Evolutionary conservation across 2,329 filamentous ascomycete species (phyloP).

Genomic region (Tolypocladium album): DNA sequence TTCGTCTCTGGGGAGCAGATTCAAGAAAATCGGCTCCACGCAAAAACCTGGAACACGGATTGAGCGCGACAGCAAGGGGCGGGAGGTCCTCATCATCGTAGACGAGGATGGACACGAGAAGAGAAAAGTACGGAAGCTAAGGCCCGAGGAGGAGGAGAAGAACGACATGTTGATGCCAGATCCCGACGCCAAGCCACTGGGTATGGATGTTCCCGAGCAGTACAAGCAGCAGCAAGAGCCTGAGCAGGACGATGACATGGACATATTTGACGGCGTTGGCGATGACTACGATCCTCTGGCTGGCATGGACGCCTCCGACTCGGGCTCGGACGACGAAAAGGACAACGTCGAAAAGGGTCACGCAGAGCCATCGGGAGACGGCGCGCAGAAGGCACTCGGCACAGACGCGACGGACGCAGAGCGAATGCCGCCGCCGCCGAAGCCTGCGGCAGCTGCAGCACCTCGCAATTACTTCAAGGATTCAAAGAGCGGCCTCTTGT

Average conservation of each 20-base stretch:
- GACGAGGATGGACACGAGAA: constrained; percentile 58
- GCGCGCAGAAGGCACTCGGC: constrained; percentile 4
- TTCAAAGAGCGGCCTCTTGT: constrained; percentile 41
- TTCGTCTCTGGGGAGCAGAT: constrained; percentile 44
- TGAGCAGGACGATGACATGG: constrained; percentile 43
- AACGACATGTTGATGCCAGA: constrained; percentile 40
- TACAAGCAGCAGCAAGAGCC: constrained; percentile 37
- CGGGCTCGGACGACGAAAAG: constrained; percentile 33
- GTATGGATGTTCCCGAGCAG: constrained; percentile 55
- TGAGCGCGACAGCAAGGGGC: constrained; percentile 48
- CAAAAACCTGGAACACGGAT: constrained; percentile 45
- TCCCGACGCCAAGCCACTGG: constrained; percentile 45
- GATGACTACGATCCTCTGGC: constrained; percentile 60
- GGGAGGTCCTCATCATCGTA: constrained; percentile 54
- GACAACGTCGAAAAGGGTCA: constrained; percentile 21
- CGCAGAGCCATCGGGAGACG: constrained; percentile 8
- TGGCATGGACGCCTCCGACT: constrained; percentile 36
- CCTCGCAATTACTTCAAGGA: constrained; percentile 53
- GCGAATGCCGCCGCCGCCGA: constrained; percentile 37
- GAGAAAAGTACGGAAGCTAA: constrained; percentile 48
- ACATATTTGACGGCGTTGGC: constrained; percentile 56
- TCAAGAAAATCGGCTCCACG: constrained; percentile 53
- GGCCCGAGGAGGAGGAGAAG: constrained; percentile 23
- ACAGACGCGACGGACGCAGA: constrained; percentile 7
- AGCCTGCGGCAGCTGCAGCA: constrained; percentile 24